Conservation (phyloP, 352 stramenopile species). For the Phytophthora cactorum region DNA sequence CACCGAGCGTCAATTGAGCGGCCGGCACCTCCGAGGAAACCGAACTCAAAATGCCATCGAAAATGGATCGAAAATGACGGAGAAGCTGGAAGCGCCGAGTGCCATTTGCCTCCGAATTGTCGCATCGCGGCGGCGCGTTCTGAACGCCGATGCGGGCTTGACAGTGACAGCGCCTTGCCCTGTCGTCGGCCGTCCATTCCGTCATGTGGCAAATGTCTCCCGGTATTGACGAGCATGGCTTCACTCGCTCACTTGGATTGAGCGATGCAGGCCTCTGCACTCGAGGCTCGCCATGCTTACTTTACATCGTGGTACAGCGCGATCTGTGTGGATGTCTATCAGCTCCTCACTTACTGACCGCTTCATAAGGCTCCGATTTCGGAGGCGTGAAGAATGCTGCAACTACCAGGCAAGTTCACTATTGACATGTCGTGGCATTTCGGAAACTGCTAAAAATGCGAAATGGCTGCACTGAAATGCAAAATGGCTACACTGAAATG, state of each 20-base stretch:
- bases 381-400: not conserved
- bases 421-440: too few relatives aligned
- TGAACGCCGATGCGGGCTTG: not conserved
- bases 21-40: conserved; percentile 3
- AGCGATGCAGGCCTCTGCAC: too few relatives aligned
- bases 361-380: too few relatives aligned
- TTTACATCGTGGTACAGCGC: too few relatives aligned
- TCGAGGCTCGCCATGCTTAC: too few relatives aligned
- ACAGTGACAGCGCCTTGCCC: not conserved
- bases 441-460: too few relatives aligned
- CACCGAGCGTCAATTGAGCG: conserved; percentile 9
- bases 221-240: too few relatives aligned
- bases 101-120: conserved; percentile 1
- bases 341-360: too few relatives aligned
- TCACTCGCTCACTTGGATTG: too few relatives aligned
- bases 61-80: conserved; percentile 7
- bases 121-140: conserved; percentile 2
- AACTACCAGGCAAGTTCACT: too few relatives aligned
- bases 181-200: not conserved
- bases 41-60: not conserved
- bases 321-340: too few relatives aligned
- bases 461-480: not conserved
- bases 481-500: conserved; percentile 14
- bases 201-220: not conserved
- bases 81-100: conserved; percentile 5